These are phyloP conservation scores for Chloris gayana DNA, from an alignment of 176 grass and related monocot species.

Conservation along the genomic window DNA sequence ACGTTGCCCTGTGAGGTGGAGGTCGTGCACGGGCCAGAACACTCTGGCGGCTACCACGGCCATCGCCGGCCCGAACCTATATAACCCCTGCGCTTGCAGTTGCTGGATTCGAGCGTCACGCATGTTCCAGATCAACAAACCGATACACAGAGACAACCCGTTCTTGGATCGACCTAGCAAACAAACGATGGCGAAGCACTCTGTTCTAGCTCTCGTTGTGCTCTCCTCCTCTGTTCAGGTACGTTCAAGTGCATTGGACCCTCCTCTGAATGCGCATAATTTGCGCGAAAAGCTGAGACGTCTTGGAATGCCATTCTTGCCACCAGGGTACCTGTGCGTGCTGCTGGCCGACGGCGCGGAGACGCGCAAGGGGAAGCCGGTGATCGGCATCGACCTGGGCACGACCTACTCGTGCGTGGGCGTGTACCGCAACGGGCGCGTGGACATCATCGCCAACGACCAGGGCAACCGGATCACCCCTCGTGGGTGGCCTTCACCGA, in stretches of 20 bases:
- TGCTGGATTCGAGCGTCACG: not conserved
- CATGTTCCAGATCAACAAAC: not conserved
- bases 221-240: conserved; percentile 30
- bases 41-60: conserved; percentile 33
- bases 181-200: not conserved
- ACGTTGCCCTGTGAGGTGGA: conserved; percentile 5
- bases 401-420: conserved; percentile 52
- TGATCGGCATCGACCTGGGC: conserved; percentile 49
- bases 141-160: not conserved
- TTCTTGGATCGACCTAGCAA: not conserved
- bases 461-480: conserved; percentile 64
- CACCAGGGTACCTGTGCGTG: not conserved
- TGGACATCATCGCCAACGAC: conserved; percentile 44
- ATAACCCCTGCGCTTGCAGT: not conserved
- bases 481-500: conserved; percentile 86
- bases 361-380: not conserved
- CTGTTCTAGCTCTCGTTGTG: conserved; percentile 15
- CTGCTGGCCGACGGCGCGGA: not conserved
- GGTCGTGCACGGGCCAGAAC: conserved; percentile 31
- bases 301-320: not conserved
- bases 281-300: not conserved
- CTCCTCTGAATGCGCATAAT: not conserved
- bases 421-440: conserved; percentile 59
- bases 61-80: conserved; percentile 8
- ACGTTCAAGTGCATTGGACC: not conserved